Conservation (phyloP, 192 early-diverging fungal genomes). For the Entomortierella parvispora region DNA sequence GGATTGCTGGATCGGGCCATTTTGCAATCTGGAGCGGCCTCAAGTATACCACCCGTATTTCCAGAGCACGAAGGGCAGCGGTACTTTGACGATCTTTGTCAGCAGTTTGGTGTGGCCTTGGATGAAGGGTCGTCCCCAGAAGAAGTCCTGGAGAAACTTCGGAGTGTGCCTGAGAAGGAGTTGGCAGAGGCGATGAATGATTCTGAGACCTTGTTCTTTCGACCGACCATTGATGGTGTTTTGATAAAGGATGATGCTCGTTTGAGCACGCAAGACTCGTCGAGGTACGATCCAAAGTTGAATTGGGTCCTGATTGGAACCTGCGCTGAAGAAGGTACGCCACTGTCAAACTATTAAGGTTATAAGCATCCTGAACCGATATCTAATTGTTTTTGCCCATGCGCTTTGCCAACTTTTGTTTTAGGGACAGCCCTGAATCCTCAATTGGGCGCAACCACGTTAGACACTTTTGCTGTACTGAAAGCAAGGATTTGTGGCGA, state of each 20-base stretch:
- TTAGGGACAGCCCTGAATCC: slow-evolving; percentile 2
- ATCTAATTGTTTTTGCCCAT: too few relatives aligned
- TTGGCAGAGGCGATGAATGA: slow-evolving; percentile 35
- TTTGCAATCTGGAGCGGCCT: slow-evolving; percentile 33
- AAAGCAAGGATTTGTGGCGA: too few relatives aligned
- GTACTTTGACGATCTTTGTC: slow-evolving; percentile 28
- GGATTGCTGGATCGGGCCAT: slow-evolving; percentile 44
- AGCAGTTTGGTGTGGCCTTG: slow-evolving; percentile 10
- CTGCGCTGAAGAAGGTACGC: slow-evolving; percentile 38
- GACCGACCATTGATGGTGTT: slow-evolving; percentile 32
- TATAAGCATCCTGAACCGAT: too few relatives aligned
- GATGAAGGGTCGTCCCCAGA: not conserved
- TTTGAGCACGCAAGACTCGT: slow-evolving; percentile 24
- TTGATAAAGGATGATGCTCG: slow-evolving; percentile 29
- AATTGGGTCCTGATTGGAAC: slow-evolving; percentile 42
- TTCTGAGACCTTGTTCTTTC: slow-evolving; percentile 28
- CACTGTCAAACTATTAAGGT: too few relatives aligned
- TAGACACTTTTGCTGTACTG: too few relatives aligned
- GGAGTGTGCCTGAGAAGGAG: slow-evolving; percentile 17
- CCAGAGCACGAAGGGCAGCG: slow-evolving; percentile 34
- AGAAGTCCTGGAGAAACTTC: slow-evolving; percentile 17
- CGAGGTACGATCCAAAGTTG: slow-evolving; percentile 30
- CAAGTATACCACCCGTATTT: slow-evolving; percentile 19
- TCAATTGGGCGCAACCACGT: slow-evolving; percentile 16
- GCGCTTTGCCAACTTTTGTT: too few relatives aligned